Evolutionary conservation across 73 alveolate species (phyloP), one percentile per base, ranked within the genome.

Genomic region (Paramecium sonneborni): DNA sequence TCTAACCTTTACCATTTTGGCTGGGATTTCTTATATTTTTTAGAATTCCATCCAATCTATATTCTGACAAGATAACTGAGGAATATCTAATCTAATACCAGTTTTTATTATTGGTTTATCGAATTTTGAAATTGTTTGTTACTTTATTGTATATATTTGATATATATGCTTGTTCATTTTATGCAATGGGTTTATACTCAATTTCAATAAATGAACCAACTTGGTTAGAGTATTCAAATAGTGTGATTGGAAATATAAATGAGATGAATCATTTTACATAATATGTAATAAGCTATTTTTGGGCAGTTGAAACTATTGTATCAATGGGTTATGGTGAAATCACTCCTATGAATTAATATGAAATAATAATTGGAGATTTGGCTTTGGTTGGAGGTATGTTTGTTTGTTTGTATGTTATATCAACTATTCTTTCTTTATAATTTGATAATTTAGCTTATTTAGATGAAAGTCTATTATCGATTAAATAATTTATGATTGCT

Each of bases 261-360:
- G 2, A 67, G 3, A 30, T 67, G 38, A 43, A 26, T 30, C 44
- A 32, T 10, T 1, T 67, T 0, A 30, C 38, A 1, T 32, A 32
- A 67, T 67, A 67, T 10, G 23, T 67, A 26, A 67, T 67, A 9
- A 67, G 48, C 9, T 30, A 26, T 30, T 67, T 67, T 67, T 67
- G 44, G 38, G 84, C 84, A 15, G 84, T 67, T 67, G 84, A 67
- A 67, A 67, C 84, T 2, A 21, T 67, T 15, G 84, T 67, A 9
- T 67, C 84, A 15, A 32, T 32, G 38, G 84, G 84, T 14, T 67
- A 67, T 24, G 84, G 84, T 67, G 84, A 67, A 26, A 67, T 67
- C 1, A 67, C 84, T 67, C 48, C 84, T 3, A 30, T 67, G 44
- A 67, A 67, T 24, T 30, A 26, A 30, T 67, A 67, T 67, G 38